Percentiles rank a stretch among this genome's conserved stretches.
phyloP scores from a whole-genome alignment of 2,329 filamentous ascomycete species.

The Ophiocordyceps polyrhachis-furcata region DNA sequence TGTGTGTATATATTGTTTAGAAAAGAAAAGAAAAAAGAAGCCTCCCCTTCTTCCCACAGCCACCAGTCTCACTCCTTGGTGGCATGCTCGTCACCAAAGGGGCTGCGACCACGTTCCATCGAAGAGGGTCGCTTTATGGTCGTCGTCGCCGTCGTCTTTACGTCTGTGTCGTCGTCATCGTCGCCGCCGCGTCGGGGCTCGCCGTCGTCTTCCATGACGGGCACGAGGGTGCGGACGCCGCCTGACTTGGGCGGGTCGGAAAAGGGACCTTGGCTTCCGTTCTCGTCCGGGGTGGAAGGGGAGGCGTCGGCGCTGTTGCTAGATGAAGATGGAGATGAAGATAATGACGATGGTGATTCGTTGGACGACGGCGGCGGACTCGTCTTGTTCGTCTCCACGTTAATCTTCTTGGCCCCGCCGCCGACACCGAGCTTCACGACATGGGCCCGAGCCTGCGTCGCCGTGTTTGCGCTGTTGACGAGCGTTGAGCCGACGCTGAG shows the following conservation, averaged over 20 bases:
- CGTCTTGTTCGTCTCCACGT: slow-evolving; percentile 17
- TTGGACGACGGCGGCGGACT: slow-evolving; percentile 12
- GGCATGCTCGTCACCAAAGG: slow-evolving; percentile 40
- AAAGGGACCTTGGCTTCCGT: slow-evolving; percentile 39
- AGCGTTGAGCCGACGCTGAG: slow-evolving; percentile 53
- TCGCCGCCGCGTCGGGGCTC: slow-evolving; percentile 15
- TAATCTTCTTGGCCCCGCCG: slow-evolving; percentile 27
- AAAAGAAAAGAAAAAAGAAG: too few relatives aligned
- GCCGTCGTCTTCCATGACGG: slow-evolving; percentile 34
- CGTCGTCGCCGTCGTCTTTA: slow-evolving; percentile 8
- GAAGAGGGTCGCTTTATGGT: slow-evolving; percentile 7
- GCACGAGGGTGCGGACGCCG: slow-evolving; percentile 30
- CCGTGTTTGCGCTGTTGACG: slow-evolving; percentile 44
- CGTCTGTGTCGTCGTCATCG: background rate
- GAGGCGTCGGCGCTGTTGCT: slow-evolving; percentile 15
- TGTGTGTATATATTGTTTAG: too few relatives aligned
- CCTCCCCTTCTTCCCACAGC: too few relatives aligned
- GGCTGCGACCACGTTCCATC: slow-evolving; percentile 20
- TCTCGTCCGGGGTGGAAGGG: slow-evolving; percentile 29
- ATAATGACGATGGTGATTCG: slow-evolving; percentile 3
- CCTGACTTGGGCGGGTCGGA: slow-evolving; percentile 28
- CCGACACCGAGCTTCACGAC: slow-evolving; percentile 34
- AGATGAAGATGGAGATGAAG: slow-evolving; percentile 3
- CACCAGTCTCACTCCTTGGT: slow-evolving; percentile 24
- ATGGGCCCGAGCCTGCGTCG: slow-evolving; percentile 36